These are phyloP conservation scores for Penicillium cinerascens DNA, from an alignment of 495 filamentous ascomycete species.

Conservation along the genomic window DNA sequence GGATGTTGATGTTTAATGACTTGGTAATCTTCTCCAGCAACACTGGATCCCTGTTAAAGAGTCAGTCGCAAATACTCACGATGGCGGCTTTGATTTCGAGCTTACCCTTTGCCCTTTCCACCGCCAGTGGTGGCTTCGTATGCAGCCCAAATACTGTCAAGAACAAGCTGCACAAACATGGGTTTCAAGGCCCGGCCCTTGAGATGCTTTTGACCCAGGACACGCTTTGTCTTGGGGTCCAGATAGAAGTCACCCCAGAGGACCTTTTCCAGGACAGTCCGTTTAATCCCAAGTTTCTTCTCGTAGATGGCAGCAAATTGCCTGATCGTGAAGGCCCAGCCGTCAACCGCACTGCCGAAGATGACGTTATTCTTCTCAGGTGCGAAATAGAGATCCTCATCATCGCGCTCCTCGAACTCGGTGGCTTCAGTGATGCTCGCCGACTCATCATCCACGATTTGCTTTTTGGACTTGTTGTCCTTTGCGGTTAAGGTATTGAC, in stretches of 20 bases:
- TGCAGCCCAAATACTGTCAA: constrained; percentile 96
- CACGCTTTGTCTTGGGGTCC: constrained; percentile 94
- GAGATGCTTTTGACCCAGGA: constrained; percentile 85
- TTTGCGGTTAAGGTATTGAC: constrained; percentile 54
- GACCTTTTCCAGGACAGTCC: constrained; percentile 85
- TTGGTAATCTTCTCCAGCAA: constrained; percentile 94
- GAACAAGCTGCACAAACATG: constrained; percentile 95
- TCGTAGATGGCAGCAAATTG: constrained; percentile 95
- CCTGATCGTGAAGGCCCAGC: constrained; percentile 94
- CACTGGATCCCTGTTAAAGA: constrained; percentile 59
- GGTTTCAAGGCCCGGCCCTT: constrained; percentile 89
- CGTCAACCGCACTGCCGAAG: constrained; percentile 94
- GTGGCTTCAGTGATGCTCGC: constrained; percentile 33
- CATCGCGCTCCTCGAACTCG: constrained; percentile 86
- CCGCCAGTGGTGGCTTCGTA: constrained; percentile 87
- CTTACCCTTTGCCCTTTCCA: constrained; percentile 75
- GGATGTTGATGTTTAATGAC: constrained; percentile 77
- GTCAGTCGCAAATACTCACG: constrained; percentile 24
- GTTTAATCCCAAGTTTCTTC: constrained; percentile 94
- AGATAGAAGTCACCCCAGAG: constrained; percentile 97
- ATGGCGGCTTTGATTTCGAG: constrained; percentile 3
- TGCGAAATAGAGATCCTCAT: constrained; percentile 97
- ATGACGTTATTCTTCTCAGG: constrained; percentile 99
- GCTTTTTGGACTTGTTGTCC: constrained; percentile 35
- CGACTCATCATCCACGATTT: constrained; percentile 51